Evolutionary conservation across 2,329 filamentous ascomycete species (phyloP).

Genomic region (Emmonsiellopsis sp.): DNA sequence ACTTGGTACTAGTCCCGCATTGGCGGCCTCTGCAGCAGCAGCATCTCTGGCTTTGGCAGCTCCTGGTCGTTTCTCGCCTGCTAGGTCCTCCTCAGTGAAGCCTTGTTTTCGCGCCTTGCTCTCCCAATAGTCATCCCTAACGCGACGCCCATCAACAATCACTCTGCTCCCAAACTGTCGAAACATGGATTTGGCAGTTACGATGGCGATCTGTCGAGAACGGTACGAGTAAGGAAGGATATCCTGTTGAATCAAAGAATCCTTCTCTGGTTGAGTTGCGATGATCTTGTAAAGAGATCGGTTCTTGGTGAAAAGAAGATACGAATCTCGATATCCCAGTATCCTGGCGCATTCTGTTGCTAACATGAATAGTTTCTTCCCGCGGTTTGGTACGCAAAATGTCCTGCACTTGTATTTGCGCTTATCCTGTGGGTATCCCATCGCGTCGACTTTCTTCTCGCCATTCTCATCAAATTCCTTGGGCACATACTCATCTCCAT

Average conservation of each 20-base stretch:
- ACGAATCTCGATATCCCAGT: constrained; percentile 91
- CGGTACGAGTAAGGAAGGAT: constrained; percentile 95
- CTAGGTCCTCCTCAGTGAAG: constrained; percentile 92
- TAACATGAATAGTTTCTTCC: constrained; percentile 95
- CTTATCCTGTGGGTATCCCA: constrained; percentile 70
- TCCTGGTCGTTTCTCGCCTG: constrained; percentile 90
- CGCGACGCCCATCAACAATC: constrained; percentile 77
- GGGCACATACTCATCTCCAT: constrained; percentile 88
- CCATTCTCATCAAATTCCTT: constrained; percentile 87
- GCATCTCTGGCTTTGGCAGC: constrained; percentile 81
- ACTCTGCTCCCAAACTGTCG: constrained; percentile 94
- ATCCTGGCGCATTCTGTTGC: constrained; percentile 95
- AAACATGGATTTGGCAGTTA: constrained; percentile 97
- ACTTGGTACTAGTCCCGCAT: constrained; percentile 48
- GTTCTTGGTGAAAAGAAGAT: constrained; percentile 97
- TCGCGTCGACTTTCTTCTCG: constrained; percentile 82
- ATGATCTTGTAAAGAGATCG: constrained; percentile 96
- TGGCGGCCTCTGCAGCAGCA: constrained; percentile 54
- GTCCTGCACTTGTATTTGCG: constrained; percentile 89
- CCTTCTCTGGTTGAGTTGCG: constrained; percentile 88
- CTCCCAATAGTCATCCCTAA: constrained; percentile 98
- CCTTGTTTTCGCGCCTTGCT: constrained; percentile 94
- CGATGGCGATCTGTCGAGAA: constrained; percentile 96
- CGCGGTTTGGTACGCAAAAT: constrained; percentile 82
- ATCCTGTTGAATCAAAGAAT: constrained; percentile 88